Conservation (phyloP, 2,329 filamentous ascomycete genomes). For the Gnomoniopsis sp. region DNA sequence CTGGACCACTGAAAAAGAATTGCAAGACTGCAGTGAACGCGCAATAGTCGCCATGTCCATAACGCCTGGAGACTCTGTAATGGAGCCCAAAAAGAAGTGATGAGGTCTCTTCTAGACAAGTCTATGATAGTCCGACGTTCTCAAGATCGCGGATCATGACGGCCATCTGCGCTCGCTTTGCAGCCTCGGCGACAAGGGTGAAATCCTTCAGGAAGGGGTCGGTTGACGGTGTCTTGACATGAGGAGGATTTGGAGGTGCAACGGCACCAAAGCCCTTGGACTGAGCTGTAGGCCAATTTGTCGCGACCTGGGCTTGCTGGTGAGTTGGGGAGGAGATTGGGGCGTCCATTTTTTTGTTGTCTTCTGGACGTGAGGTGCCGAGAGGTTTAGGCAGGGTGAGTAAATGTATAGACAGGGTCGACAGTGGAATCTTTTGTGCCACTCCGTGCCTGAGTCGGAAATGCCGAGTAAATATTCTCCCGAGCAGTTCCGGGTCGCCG, state of each 20-base stretch:
- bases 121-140: slow-evolving; percentile 56
- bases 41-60: no score
- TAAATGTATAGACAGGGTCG: background rate
- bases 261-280: slow-evolving; percentile 20
- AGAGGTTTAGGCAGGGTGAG: background rate
- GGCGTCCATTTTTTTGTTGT: slow-evolving; percentile 27
- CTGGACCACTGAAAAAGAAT: no score
- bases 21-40: no score
- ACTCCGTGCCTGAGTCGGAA: background rate
- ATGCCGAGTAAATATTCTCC: background rate
- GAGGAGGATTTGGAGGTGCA: slow-evolving; percentile 23
- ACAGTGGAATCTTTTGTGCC: no score
- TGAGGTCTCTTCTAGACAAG: background rate
- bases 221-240: slow-evolving; percentile 37
- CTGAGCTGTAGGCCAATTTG: slow-evolving; percentile 25
- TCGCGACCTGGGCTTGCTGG: slow-evolving; percentile 24
- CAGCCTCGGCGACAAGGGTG: slow-evolving; percentile 84
- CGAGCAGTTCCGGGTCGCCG: background rate
- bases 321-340: slow-evolving; percentile 27
- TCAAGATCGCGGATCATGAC: slow-evolving; percentile 85
- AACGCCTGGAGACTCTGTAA: no score
- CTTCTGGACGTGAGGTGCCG: background rate
- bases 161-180: slow-evolving; percentile 88
- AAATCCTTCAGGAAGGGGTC: slow-evolving; percentile 73
- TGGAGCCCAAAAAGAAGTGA: no score